These are phyloP conservation scores for Hypoxylon sp. DNA, from an alignment of 2,329 filamentous ascomycete genomes.

Conservation along the genomic window DNA sequence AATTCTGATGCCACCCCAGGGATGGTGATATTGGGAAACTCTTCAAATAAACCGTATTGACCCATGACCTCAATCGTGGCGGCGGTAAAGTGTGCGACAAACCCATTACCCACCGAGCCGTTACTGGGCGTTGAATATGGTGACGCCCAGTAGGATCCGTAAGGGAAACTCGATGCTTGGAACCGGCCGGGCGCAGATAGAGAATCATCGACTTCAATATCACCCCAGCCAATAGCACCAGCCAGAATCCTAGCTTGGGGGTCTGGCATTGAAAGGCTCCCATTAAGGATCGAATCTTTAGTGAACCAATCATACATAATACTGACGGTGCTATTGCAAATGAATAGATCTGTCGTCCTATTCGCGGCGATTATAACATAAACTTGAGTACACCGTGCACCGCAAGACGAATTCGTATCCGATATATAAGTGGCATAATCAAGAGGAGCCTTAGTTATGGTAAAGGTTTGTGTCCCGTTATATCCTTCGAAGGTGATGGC, in stretches of 20 bases:
- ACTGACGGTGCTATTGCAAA: slow-evolving; percentile 23
- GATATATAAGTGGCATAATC: slow-evolving; percentile 25
- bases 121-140: not conserved
- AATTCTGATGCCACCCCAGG: slow-evolving; percentile 12
- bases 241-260: slow-evolving; percentile 21
- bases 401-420: slow-evolving; percentile 17
- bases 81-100: slow-evolving; percentile 12
- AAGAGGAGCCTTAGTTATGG: slow-evolving; percentile 3
- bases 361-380: slow-evolving; percentile 2
- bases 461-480: slow-evolving; percentile 20
- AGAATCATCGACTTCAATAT: slow-evolving; percentile 14
- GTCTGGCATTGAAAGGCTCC: slow-evolving; percentile 14
- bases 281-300: not conserved
- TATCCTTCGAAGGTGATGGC: slow-evolving; percentile 10
- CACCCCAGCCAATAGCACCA: slow-evolving; percentile 24
- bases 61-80: slow-evolving; percentile 9
- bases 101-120: not conserved
- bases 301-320: not conserved
- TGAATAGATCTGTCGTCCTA: slow-evolving; percentile 4
- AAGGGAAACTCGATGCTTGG: slow-evolving; percentile 13
- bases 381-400: slow-evolving; percentile 19
- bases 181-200: slow-evolving; percentile 8
- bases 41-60: not conserved
- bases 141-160: slow-evolving; percentile 14
- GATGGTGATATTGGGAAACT: slow-evolving; percentile 2